These are phyloP conservation scores for Bondarzewia mesenterica DNA, from an alignment of 1,284 basidiomycete species.

Conservation along the genomic window DNA sequence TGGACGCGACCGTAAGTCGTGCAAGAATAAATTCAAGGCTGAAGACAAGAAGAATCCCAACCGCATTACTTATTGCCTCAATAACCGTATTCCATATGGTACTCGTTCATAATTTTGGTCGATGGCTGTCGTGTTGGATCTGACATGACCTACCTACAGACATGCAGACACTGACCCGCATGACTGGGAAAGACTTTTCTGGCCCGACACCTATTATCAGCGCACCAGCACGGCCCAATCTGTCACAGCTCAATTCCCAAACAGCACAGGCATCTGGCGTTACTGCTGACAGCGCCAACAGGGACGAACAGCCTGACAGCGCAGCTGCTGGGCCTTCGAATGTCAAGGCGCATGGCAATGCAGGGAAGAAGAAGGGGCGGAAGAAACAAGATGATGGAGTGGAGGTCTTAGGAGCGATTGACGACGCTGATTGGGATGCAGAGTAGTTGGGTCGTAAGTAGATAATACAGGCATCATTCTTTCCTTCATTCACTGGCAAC, in stretches of 20 bases:
- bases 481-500: no score
- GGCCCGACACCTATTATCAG: slow-evolving; percentile 69
- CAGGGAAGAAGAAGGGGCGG: slow-evolving; percentile 9
- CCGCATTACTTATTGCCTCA: slow-evolving; percentile 59
- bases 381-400: slow-evolving; percentile 11
- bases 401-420: slow-evolving; percentile 22
- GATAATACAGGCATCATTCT: no score
- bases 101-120: slow-evolving; percentile 13
- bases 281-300: no score
- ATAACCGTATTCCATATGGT: slow-evolving; percentile 67
- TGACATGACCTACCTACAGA: slow-evolving; percentile 31
- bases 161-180: slow-evolving; percentile 57
- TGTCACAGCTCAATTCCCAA: slow-evolving; percentile 10
- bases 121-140: not conserved
- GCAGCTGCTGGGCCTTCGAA: slow-evolving; percentile 20
- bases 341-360: not conserved
- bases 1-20: slow-evolving; percentile 78
- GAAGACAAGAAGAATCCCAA: slow-evolving; percentile 76
- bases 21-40: slow-evolving; percentile 86
- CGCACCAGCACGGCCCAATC: slow-evolving; percentile 33
- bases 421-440: slow-evolving; percentile 15
- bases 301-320: slow-evolving; percentile 11
- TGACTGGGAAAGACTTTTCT: slow-evolving; percentile 78
- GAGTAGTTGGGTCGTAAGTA: no score
- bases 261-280: not conserved